Percentiles rank a stretch among this genome's conserved stretches.
Conservation (phyloP, 2,329 filamentous ascomycete genomes). For the Chaetomium sp. region DNA sequence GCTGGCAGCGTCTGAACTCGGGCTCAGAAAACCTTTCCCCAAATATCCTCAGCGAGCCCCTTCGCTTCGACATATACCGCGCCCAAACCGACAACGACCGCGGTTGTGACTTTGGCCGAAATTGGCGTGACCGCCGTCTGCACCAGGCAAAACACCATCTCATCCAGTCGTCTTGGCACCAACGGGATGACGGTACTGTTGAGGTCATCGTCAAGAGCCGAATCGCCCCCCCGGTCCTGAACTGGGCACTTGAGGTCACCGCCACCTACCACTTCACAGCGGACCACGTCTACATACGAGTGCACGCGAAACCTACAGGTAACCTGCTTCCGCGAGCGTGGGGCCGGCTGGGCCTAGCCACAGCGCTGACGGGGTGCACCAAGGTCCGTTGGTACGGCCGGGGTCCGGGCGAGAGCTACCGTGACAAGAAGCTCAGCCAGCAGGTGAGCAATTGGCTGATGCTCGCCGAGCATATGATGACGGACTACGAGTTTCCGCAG, state of each 20-base stretch:
- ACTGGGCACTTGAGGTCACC: slow-evolving; percentile 57
- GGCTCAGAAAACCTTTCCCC: slow-evolving; percentile 27
- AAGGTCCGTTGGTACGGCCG: slow-evolving; percentile 65
- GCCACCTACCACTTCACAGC: slow-evolving; percentile 59
- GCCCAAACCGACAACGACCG: slow-evolving; percentile 68
- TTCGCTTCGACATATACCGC: slow-evolving; percentile 61
- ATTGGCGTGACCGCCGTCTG: slow-evolving; percentile 56
- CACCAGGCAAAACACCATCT: slow-evolving; percentile 51
- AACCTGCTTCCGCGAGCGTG: slow-evolving; percentile 57
- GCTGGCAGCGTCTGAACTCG: slow-evolving; percentile 42
- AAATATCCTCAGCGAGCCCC: slow-evolving; percentile 50
- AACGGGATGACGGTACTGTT: slow-evolving; percentile 38
- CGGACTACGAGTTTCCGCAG: slow-evolving; percentile 69
- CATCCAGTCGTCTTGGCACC: slow-evolving; percentile 41
- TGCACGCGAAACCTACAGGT: slow-evolving; percentile 52
- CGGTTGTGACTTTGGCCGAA: slow-evolving; percentile 54
- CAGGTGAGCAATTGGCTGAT: slow-evolving; percentile 55
- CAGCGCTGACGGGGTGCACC: slow-evolving; percentile 45
- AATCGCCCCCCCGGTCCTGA: slow-evolving; percentile 64
- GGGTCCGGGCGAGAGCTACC: slow-evolving; percentile 67
- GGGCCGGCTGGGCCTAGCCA: slow-evolving; percentile 64
- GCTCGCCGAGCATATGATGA: slow-evolving; percentile 54
- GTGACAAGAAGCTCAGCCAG: slow-evolving; percentile 66
- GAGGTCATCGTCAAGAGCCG: slow-evolving; percentile 53
- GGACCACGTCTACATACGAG: slow-evolving; percentile 52